Evolutionary conservation across 2,329 filamentous ascomycete genomes (phyloP), one percentile per base, ranked within the genome.

Genomic region (Xylaria sp.): DNA sequence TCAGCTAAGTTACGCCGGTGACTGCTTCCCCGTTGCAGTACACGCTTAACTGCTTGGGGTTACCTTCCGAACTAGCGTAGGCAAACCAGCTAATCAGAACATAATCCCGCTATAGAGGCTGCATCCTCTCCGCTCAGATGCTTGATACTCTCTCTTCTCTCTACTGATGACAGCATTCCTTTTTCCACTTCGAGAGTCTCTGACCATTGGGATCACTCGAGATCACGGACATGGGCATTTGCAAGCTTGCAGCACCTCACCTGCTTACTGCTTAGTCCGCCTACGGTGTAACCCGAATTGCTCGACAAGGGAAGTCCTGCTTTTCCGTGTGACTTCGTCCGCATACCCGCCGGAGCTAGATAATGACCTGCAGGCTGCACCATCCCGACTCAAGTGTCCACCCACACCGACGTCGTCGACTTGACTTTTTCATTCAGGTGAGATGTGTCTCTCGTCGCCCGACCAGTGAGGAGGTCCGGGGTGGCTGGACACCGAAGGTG

Each of bases 341-440:
- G 71, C 73, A 73, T 78, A 79, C 73, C 76, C 77, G 77, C 77
- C 77, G 72, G 64, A 70, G 73, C 77, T 78, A 78, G 73, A 72
- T 71, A 72, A 72, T 76, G 70, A 67, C 74, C 72, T 79, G 67
- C 64, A 67, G 51, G 15, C 60, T 69, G 76, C 76, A 77, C 76
- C 63, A 55, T 66, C 34, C 55, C 65, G 61, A 63, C 28, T 28
- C 63, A 65, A 57, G 50, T 61, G 54, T 52, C 57, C 60, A 50
- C 64, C 54, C 57, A 67, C 70, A 60, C 67, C 66, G 61, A 68
- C n/a, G 37, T 67, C 23, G 55, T 56, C 23, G 25, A 52, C 51
- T 62, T 25, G 25, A 48, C 51, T 62, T 31, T 31, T 62, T 31
- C 31, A 41, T 50, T 48, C 15, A 67, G 58, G 41, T 65, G 56